A percentile compares a stretch with the other conserved stretches of the same genome.
phyloP scores from a whole-genome alignment of 2,329 filamentous ascomycete genomes.

The Aureobasidium sp. region DNA sequence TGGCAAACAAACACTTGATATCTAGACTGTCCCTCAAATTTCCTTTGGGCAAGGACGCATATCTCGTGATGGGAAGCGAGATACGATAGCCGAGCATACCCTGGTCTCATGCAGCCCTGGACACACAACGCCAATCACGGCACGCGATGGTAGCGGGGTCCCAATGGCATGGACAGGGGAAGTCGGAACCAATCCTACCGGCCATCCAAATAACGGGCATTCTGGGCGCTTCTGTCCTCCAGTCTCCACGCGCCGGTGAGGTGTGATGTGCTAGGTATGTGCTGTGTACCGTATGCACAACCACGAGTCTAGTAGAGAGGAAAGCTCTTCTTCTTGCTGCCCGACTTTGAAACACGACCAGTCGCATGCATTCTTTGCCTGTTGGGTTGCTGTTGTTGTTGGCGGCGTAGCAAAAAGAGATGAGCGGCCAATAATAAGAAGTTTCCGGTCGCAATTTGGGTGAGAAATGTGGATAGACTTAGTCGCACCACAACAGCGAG shows the following conservation, averaged over 20 bases:
- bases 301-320: background rate
- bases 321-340: background rate
- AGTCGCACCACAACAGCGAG: background rate
- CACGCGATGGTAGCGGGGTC: background rate
- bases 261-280: background rate
- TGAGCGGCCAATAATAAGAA: background rate
- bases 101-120: background rate
- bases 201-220: background rate
- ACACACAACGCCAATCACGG: background rate
- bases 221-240: background rate
- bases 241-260: background rate
- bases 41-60: constrained; percentile 1
- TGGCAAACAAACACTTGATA: background rate
- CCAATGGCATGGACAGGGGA: constrained; percentile 4
- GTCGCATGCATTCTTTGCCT: background rate
- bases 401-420: background rate
- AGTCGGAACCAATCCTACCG: background rate
- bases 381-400: background rate
- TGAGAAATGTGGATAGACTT: constrained; percentile 1
- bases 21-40: background rate
- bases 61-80: background rate
- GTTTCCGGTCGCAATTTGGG: background rate
- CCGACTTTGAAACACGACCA: background rate
- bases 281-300: background rate
- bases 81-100: background rate